Evolutionary conservation across 2,329 filamentous ascomycete genomes (phyloP).

Genomic region (Aspergillus sp.): DNA sequence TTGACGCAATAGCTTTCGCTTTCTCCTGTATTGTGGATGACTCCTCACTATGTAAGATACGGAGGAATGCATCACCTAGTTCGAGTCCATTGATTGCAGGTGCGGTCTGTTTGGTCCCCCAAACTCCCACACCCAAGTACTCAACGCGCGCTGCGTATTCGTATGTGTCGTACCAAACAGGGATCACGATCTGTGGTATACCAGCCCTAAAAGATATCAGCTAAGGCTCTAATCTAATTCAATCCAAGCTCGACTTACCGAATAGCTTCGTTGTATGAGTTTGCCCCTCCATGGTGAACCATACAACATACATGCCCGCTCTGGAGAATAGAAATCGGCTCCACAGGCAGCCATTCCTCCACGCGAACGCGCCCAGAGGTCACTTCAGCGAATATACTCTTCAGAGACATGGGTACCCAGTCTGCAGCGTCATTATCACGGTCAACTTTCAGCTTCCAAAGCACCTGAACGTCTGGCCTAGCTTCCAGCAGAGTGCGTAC

Average conservation of each 20-base stretch:
- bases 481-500: slow-evolving; percentile 36
- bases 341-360: slow-evolving; percentile 42
- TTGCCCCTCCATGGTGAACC: slow-evolving; percentile 51
- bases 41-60: slow-evolving; percentile 13
- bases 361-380: slow-evolving; percentile 35
- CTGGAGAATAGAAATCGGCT: slow-evolving; percentile 36
- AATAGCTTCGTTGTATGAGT: slow-evolving; percentile 49
- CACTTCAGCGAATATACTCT: background rate
- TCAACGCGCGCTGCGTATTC: slow-evolving; percentile 48
- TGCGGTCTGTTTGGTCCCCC: slow-evolving; percentile 37
- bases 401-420: background rate
- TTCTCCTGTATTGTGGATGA: slow-evolving; percentile 5
- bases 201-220: slow-evolving; percentile 35
- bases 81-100: slow-evolving; percentile 31
- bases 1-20: slow-evolving; percentile 10
- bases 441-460: slow-evolving; percentile 33
- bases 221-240: background rate
- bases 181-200: slow-evolving; percentile 49
- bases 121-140: slow-evolving; percentile 44
- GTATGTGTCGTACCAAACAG: slow-evolving; percentile 49
- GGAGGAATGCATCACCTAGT: slow-evolving; percentile 26
- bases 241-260: slow-evolving; percentile 30
- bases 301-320: slow-evolving; percentile 42
- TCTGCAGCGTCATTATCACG: background rate
- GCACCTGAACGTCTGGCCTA: slow-evolving; percentile 28